Evolutionary conservation across 2,329 filamentous ascomycete species (phyloP), one percentile per base, ranked within the genome.

Genomic region (Colletotrichum ledebouriae): DNA sequence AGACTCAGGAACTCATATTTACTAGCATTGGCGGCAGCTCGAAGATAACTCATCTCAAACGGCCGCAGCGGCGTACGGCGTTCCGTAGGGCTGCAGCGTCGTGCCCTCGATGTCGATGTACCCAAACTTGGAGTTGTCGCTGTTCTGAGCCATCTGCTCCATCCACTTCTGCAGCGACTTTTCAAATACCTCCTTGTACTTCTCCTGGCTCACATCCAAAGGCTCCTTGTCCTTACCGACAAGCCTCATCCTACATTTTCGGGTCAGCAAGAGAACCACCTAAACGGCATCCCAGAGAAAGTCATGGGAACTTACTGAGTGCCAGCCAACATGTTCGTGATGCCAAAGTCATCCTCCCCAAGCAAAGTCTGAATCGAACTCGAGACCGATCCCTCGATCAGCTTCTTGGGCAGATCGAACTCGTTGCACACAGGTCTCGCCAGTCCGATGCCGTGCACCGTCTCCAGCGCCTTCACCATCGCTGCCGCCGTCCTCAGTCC

Each of bases 371-470:
- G 73, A 59, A 89, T 83, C 0, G 85, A 85, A 0, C 83, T 82
- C 13, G 78, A 79, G 5, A 80, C 80, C n/a, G 78, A 79, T 6
- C 81, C 80, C 0, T 78, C 74, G 0, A 77, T 57, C 6, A 77
- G 62, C 65, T 75, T 76, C 17, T 61, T 63, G 1, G 75, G 72
- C 13, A 77, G 44, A 11, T 76, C 74, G 22, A 74, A 72, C 68
- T 82, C 80, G 7, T 77, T 73, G 1, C 73, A 68, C 0, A 74
- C 72, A 0, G 81, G 79, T 2, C 80, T 72, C 2, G 67, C 89
- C 20, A 91, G 78, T 0, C 89, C 89, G 9, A 91, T 80, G 20
- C 89, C 88, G 71, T 91, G 84, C 3, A 90, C 85, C 0, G 82
- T 82, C 2, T 85, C 72, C 2, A 90, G 79, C 0, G 86, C 87